Percentiles rank a stretch among this genome's conserved stretches.
These are phyloP conservation scores for Caryopteris hybrid DNA, from an alignment of 305 asterid genomes.

Conservation along the genomic window DNA sequence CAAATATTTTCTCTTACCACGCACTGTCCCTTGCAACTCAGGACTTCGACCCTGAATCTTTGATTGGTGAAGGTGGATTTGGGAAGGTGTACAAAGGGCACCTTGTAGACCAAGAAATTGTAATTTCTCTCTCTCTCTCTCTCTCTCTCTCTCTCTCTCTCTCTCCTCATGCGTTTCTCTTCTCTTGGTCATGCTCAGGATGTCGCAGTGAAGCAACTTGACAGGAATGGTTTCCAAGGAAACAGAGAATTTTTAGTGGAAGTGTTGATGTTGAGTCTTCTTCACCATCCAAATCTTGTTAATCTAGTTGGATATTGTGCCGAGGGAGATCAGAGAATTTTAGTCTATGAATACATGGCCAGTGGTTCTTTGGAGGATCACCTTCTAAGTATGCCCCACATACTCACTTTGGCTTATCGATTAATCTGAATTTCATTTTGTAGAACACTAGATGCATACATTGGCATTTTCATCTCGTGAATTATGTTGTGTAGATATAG, in stretches of 20 bases:
- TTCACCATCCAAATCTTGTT: constrained; percentile 84
- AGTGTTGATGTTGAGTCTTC: constrained; percentile 80
- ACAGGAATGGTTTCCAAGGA: constrained; percentile 92
- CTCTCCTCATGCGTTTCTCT: not conserved
- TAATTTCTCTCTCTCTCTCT: constrained; percentile 6
- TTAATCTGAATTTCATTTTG: not conserved
- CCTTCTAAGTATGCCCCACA: constrained; percentile 49
- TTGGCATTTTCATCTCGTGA: no score
- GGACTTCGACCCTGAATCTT: constrained; percentile 39
- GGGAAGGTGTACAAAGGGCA: constrained; percentile 86
- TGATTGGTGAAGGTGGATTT: constrained; percentile 89
- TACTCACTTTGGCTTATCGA: not conserved
- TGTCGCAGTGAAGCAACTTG: constrained; percentile 85
- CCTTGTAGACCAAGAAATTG: constrained; percentile 35
- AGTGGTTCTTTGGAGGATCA: constrained; percentile 89
- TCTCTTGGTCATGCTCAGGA: constrained; percentile 32
- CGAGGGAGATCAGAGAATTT: constrained; percentile 73
- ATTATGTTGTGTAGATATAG: constrained; percentile 20
- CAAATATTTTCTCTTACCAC: constrained; percentile 54
- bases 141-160: not conserved
- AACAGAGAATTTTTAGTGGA: constrained; percentile 81
- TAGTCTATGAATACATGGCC: constrained; percentile 76
- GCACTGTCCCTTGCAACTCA: constrained; percentile 55
- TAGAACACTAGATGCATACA: not conserved
- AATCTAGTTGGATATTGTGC: constrained; percentile 79